Percentiles rank a stretch among this genome's conserved stretches.
phyloP scores from a whole-genome alignment of 2,329 filamentous ascomycete species.

The Pseudogymnoascus sp. region DNA sequence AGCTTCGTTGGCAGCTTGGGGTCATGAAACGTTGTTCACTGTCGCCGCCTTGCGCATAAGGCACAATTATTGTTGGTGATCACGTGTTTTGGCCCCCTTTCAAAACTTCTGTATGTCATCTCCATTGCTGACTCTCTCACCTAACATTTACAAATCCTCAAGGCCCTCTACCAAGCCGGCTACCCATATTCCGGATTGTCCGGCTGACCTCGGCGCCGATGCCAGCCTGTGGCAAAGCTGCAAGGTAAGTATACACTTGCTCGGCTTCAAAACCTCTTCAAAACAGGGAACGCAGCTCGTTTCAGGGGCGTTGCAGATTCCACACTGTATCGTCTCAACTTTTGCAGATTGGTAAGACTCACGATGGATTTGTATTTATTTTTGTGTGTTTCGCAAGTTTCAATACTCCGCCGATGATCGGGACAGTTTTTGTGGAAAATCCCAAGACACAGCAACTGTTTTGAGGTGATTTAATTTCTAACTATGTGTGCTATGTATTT shows the following conservation, averaged over 20 bases:
- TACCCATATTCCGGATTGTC: background rate
- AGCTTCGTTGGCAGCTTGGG: background rate
- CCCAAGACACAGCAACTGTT: background rate
- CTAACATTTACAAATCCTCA: background rate
- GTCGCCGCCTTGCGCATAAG: slow-evolving; percentile 6
- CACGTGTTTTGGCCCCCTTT: background rate
- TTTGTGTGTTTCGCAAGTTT: background rate
- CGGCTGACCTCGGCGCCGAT: background rate
- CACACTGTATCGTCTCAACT: background rate
- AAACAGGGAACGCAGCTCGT: background rate
- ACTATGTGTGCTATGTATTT: slow-evolving; percentile 3
- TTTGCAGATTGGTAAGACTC: background rate
- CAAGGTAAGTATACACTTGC: background rate
- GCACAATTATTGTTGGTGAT: background rate
- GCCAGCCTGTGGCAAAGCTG: background rate
- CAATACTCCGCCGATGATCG: background rate
- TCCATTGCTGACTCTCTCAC: background rate
- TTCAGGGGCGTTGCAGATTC: background rate
- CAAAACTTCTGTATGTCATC: background rate
- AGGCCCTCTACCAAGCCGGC: background rate
- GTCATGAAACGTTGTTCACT: background rate
- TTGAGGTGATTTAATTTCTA: background rate
- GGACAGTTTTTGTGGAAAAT: background rate
- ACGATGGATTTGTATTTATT: background rate
- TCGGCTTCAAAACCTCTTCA: background rate